Base-by-base conservation (phyloP, 192 early-diverging fungal species). In the Coemansia sp. region DNA sequence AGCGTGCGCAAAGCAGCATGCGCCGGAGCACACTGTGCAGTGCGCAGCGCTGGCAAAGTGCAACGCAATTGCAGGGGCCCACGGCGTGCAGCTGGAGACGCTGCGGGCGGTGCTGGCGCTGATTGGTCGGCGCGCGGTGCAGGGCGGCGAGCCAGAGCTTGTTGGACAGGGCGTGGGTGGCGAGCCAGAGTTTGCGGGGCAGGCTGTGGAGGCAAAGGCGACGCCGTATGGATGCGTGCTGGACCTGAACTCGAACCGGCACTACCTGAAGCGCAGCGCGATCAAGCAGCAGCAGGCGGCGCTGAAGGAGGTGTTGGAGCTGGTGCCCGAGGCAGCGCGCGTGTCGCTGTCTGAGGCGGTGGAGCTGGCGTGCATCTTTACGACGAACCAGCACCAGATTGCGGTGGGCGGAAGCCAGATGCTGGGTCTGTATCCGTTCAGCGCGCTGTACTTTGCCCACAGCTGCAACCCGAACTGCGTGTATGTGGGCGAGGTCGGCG, bases 391-490 rank as follows among this genome's bases (percentile, higher is more conserved):
- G 45, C 87, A 90, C 58, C 72, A 64, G n/a, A 67, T 89, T 10
- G 56, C 64, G 4, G 85, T 88, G 50, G 80, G 82, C 66, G 70
- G 66, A 23, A 85, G 86, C 50, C 84, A 86, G 39, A 82, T 83
- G 2, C 72, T 89, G 23, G 90, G 86, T 11, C 58, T 92, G 67
- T 92, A 86, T 57, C 91, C 91, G 19, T 67, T 90, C 63, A 84
- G 76, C n/a, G 78, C 87, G 12, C 84, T 90, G 67, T 87, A 88
- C 72, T 82, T 92, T 64, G 84, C 86, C 59, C 91, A 92, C 82
- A 84, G 83, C 41, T 92, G 91, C 78, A 79, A 66, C 35, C 91
- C 91, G 12, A 92, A 92, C 76, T 85, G 87, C 79, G 75, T 83
- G 25, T 88, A 82, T 72, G 82, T 89, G 17, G 85, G 85, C 39